Percentiles rank a stretch among this genome's conserved stretches.
Conservation (phyloP, 345 rosid species). For the Erucastrum elatum region DNA sequence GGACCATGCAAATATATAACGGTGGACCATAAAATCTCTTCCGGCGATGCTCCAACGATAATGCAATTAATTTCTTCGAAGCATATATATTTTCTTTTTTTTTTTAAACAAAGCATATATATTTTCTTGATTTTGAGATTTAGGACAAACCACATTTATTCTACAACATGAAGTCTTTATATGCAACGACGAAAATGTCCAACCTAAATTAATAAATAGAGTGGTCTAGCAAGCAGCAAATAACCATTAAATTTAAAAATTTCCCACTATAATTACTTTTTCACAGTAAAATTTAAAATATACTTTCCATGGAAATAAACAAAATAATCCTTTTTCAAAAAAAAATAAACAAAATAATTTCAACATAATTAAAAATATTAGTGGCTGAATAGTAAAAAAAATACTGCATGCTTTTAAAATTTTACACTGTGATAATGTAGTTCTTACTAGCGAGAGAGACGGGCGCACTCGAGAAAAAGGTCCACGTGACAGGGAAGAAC, state of each 20-base stretch:
- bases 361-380: neutral
- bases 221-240: neutral
- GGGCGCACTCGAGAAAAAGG: neutral
- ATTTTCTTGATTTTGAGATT: neutral
- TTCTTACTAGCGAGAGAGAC: constrained; percentile 5
- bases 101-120: neutral
- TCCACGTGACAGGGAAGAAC: constrained; percentile 12
- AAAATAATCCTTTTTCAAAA: too few relatives aligned
- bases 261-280: neutral
- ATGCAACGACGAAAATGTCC: neutral
- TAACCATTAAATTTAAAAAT: neutral
- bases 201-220: neutral
- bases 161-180: neutral
- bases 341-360: neutral
- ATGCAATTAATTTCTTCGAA: neutral
- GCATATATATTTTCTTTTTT: neutral
- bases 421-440: neutral
- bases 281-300: neutral
- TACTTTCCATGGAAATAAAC: neutral
- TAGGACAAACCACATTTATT: neutral
- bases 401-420: neutral
- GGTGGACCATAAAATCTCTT: neutral
- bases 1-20: neutral
- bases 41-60: neutral
- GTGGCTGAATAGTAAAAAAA: neutral